Evolutionary conservation across 106 monocot genomes (phyloP).

Genomic region (Dioscorea zingiberensis): DNA sequence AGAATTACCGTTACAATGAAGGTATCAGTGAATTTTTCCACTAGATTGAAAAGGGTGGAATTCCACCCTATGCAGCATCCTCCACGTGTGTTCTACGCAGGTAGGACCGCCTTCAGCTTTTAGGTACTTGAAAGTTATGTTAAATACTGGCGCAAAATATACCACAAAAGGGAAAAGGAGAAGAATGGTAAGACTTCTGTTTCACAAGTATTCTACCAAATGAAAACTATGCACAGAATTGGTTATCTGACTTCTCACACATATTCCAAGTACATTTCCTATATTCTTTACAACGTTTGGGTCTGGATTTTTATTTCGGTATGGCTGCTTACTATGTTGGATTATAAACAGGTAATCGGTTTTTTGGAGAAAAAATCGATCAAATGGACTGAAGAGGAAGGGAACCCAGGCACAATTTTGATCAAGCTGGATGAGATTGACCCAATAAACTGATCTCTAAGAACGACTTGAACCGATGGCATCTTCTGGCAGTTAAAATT

Average conservation of each 20-base stretch:
- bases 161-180: slow-evolving; percentile 47
- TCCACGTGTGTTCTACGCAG: no score
- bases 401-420: slow-evolving; percentile 26
- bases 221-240: no score
- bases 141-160: slow-evolving; percentile 38
- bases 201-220: no score
- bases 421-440: slow-evolving; percentile 33
- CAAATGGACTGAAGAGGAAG: slow-evolving; percentile 38
- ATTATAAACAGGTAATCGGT: slow-evolving; percentile 25
- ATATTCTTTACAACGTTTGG: background rate
- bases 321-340: no score
- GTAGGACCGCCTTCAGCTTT: slow-evolving; percentile 41
- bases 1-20: no score
- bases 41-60: no score
- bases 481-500: background rate
- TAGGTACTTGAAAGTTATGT: slow-evolving; percentile 47
- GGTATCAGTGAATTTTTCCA: no score
- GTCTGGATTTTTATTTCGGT: background rate
- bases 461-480: background rate
- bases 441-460: slow-evolving; percentile 24
- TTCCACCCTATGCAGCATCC: no score
- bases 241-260: background rate
- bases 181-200: slow-evolving; percentile 27
- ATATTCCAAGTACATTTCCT: background rate
- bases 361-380: slow-evolving; percentile 41